Percentiles rank a stretch among this genome's conserved stretches.
These are phyloP conservation scores for Penicillium waksmanii DNA, from an alignment of 495 filamentous ascomycete species.

Conservation along the genomic window DNA sequence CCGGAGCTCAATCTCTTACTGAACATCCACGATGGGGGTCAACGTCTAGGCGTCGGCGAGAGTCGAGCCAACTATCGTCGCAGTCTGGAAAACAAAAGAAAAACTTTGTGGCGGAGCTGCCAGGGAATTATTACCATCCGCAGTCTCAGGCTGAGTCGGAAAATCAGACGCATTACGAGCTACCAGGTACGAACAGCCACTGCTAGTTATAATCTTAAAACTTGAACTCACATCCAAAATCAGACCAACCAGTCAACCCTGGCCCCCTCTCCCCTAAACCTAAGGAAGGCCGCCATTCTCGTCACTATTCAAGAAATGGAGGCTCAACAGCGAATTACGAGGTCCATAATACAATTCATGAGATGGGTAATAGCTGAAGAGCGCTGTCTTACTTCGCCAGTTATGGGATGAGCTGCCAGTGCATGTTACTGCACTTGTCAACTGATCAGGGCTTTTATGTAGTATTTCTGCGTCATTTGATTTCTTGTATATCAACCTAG, in stretches of 20 bases:
- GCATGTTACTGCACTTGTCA: neutral
- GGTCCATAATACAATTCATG: neutral
- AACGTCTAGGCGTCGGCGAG: neutral
- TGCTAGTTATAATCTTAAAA: neutral
- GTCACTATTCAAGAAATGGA: neutral
- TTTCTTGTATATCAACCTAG: neutral
- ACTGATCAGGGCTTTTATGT: neutral
- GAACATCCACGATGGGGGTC: constrained; percentile 6
- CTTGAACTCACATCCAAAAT: neutral
- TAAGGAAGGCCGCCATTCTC: neutral
- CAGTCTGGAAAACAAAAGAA: constrained; percentile 1
- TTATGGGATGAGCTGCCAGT: neutral
- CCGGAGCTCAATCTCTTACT: neutral
- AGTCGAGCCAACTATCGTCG: neutral
- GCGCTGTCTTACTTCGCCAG: neutral
- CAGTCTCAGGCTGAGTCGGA: neutral
- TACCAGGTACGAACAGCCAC: constrained; percentile 7
- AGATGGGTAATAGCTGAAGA: neutral
- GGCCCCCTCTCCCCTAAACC: neutral
- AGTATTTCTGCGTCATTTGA: neutral
- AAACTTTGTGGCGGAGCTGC: constrained; percentile 12
- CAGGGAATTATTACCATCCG: constrained; percentile 15
- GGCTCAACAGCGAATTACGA: neutral
- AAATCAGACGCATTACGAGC: neutral
- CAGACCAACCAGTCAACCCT: neutral